A percentile compares a stretch with the other conserved stretches of the same genome.
phyloP scores from a whole-genome alignment of 805 yeast genomes.

The Candida lessepsii region DNA sequence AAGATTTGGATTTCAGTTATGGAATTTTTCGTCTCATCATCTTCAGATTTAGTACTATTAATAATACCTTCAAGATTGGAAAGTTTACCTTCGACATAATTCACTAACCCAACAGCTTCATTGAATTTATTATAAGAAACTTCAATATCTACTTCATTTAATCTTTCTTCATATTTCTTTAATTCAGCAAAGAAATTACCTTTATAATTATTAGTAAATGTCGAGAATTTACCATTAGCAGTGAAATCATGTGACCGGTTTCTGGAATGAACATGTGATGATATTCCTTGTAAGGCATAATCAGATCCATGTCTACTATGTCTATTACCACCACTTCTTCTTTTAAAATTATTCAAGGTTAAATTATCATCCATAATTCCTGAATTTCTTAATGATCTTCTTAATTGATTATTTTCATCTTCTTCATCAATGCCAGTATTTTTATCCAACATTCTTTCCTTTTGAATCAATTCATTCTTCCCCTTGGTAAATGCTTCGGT shows the following conservation, averaged over 20 bases:
- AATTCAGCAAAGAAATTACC: constrained; percentile 44
- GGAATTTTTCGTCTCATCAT: constrained; percentile 15
- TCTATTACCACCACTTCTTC: constrained; percentile 23
- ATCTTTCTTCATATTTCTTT: constrained; percentile 54
- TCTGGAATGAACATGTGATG: constrained; percentile 61
- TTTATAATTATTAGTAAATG: constrained; percentile 19
- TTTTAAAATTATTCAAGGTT: constrained; percentile 16
- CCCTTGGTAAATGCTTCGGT: constrained; percentile 59
- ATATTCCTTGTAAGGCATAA: constrained; percentile 54
- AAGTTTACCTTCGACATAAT: constrained; percentile 36
- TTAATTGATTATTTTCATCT: constrained; percentile 38
- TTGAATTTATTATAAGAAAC: constrained; percentile 59
- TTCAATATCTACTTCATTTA: constrained; percentile 69
- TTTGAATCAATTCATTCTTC: constrained; percentile 46
- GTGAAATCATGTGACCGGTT: constrained; percentile 50
- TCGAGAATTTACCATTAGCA: constrained; percentile 14
- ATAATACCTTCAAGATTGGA: constrained; percentile 27
- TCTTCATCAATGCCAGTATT: constrained; percentile 21
- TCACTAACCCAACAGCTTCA: constrained; percentile 43
- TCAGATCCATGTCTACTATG: constrained; percentile 31
- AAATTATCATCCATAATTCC: constrained; percentile 33
- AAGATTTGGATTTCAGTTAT: constrained; percentile 27
- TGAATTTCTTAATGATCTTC: constrained; percentile 50
- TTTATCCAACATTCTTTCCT: constrained; percentile 25
- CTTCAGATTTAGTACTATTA: constrained; percentile 7